These are phyloP conservation scores for Galeopsis tetrahit DNA, from an alignment of 257 asterid species.

Conservation along the genomic window DNA sequence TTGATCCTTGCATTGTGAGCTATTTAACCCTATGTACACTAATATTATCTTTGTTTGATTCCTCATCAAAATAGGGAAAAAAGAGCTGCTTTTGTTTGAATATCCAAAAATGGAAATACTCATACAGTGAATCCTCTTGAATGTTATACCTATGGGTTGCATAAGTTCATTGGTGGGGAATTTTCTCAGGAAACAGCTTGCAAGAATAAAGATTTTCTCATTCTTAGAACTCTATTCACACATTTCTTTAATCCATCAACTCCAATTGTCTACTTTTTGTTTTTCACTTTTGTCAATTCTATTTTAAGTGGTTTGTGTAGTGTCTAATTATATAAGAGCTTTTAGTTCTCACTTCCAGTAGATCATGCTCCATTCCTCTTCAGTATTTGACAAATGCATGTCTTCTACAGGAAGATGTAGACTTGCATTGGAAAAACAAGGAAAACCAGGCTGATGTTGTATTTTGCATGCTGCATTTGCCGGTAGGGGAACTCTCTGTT, in stretches of 20 bases:
- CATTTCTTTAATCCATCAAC: not conserved
- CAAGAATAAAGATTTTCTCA: not conserved
- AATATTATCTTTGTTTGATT: constrained; percentile 21
- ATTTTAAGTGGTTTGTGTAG: not conserved
- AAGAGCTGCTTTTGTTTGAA: not conserved
- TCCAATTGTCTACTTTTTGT: not conserved
- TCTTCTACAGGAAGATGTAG: constrained; percentile 73
- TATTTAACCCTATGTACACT: constrained; percentile 21
- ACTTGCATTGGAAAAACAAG: constrained; percentile 64
- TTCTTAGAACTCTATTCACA: constrained; percentile 5
- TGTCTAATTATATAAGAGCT: constrained; percentile 3
- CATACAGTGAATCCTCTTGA: not conserved
- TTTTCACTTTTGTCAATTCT: constrained; percentile 25
- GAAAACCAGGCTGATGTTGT: constrained; percentile 83
- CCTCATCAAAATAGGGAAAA: not conserved
- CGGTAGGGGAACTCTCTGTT: constrained; percentile 46
- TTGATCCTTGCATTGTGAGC: constrained; percentile 92
- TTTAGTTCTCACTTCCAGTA: constrained; percentile 13
- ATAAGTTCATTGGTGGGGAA: not conserved
- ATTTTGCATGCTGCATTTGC: constrained; percentile 93
- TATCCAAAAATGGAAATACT: constrained; percentile 19
- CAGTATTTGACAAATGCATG: constrained; percentile 29
- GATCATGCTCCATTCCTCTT: constrained; percentile 3
- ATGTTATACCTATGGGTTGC: not conserved
- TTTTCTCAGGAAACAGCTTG: not conserved